Conservation (phyloP, 2,329 filamentous ascomycete genomes). For the Akanthomyces muscarius region DNA sequence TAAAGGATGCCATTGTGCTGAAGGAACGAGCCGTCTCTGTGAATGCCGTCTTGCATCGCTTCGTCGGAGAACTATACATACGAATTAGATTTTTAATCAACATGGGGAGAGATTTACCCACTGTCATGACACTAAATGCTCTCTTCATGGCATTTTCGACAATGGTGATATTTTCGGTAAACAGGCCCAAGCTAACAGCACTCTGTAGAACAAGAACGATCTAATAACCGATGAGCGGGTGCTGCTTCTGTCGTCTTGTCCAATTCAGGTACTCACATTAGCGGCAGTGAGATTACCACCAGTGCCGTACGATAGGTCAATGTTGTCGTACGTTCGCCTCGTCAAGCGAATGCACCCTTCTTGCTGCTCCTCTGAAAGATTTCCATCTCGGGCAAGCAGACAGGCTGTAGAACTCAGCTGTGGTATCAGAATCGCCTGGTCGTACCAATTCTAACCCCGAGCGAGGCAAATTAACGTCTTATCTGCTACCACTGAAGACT, state of each 20-base stretch:
- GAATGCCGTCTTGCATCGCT: constrained; percentile 22
- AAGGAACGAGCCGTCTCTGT: constrained; percentile 24
- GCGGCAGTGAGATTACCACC: constrained; percentile 22
- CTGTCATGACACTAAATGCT: constrained; percentile 22
- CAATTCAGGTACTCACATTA: constrained; percentile 17
- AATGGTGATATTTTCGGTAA: constrained; percentile 22
- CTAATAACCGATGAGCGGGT: constrained; percentile 9
- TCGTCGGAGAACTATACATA: constrained; percentile 19
- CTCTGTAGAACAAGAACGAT: constrained; percentile 25
- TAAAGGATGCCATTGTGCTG: constrained; percentile 25
- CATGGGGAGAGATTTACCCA: background rate
- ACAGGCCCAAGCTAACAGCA: constrained; percentile 23
- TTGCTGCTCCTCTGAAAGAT: constrained; percentile 19
- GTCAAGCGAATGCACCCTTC: constrained; percentile 23
- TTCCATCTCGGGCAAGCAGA: constrained; percentile 21
- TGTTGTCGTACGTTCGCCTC: constrained; percentile 21
- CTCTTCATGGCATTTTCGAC: constrained; percentile 20
- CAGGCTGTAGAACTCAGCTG: constrained; percentile 23
- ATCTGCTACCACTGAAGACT: background rate
- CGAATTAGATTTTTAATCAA: background rate
- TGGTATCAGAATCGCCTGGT: constrained; percentile 23
- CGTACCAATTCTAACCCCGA: constrained; percentile 24
- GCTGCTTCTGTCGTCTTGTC: background rate
- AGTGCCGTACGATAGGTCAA: constrained; percentile 21
- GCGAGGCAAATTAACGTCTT: background rate